These are phyloP conservation scores for Anastatica hierochuntica DNA, from an alignment of 345 rosid species.

Conservation along the genomic window DNA sequence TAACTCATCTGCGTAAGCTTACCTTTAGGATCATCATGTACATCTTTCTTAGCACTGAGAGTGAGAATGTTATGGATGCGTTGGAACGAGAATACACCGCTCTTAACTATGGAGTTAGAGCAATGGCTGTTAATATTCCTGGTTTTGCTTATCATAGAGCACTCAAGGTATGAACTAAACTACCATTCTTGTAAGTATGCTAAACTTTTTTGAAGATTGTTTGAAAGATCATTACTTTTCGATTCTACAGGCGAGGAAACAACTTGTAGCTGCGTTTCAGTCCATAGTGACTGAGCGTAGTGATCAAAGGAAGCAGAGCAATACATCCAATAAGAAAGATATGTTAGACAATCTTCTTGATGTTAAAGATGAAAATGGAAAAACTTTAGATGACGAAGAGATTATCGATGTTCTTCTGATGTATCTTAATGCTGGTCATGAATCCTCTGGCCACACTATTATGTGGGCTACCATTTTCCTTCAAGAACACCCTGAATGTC, in stretches of 20 bases:
- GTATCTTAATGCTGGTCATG: slow-evolving; percentile 97
- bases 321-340: slow-evolving; percentile 37
- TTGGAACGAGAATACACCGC: slow-evolving; percentile 63
- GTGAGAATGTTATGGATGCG: slow-evolving; percentile 47
- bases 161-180: slow-evolving; percentile 31
- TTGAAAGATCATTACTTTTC: too few species aligned
- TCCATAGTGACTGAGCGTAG: slow-evolving; percentile 48
- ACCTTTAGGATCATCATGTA: slow-evolving; percentile 73
- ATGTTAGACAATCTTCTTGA: slow-evolving; percentile 69
- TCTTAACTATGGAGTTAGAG: slow-evolving; percentile 52
- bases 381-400: slow-evolving; percentile 53
- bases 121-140: slow-evolving; percentile 47
- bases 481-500: slow-evolving; percentile 40
- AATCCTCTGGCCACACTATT: slow-evolving; percentile 76
- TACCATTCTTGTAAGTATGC: neutral
- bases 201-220: neutral
- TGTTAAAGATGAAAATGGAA: slow-evolving; percentile 66
- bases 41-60: slow-evolving; percentile 65
- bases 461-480: slow-evolving; percentile 71
- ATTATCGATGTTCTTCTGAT: slow-evolving; percentile 66
- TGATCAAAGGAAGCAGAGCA: slow-evolving; percentile 23
- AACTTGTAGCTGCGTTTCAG: slow-evolving; percentile 34
- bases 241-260: slow-evolving; percentile 32
- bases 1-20: slow-evolving; percentile 67
- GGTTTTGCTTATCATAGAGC: slow-evolving; percentile 49